Evolutionary conservation across 495 filamentous ascomycete species (phyloP).

Genomic region (Daldinia grandis): DNA sequence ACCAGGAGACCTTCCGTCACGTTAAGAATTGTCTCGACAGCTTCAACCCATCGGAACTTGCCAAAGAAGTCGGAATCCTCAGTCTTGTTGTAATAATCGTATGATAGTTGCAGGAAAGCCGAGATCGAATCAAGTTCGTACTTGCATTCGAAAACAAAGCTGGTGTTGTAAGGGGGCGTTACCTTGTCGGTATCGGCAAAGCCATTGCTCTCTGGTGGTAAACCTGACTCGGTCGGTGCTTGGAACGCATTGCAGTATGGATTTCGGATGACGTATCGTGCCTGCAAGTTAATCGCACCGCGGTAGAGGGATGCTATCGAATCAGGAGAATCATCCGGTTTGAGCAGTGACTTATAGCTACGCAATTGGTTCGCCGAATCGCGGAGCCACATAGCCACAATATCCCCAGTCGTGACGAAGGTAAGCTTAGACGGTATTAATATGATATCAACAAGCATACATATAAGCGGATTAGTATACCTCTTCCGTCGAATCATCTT

Average conservation of each 20-base stretch:
- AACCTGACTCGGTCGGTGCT: constrained; percentile 62
- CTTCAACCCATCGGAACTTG: constrained; percentile 61
- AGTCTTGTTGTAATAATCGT: constrained; percentile 67
- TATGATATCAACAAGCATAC: constrained; percentile 56
- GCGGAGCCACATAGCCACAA: constrained; percentile 76
- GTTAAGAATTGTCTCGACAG: constrained; percentile 59
- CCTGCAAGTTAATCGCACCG: constrained; percentile 72
- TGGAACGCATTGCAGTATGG: constrained; percentile 75
- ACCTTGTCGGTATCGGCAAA: constrained; percentile 41
- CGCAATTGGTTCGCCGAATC: constrained; percentile 74
- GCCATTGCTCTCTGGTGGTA: constrained; percentile 53
- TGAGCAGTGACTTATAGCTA: constrained; percentile 66
- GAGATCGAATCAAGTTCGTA: constrained; percentile 75
- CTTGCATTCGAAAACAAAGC: constrained; percentile 61
- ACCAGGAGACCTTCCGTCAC: constrained; percentile 61
- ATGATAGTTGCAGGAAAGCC: constrained; percentile 67
- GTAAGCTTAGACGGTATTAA: constrained; percentile 49
- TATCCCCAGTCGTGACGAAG: constrained; percentile 68
- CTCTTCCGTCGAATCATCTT: constrained; percentile 53
- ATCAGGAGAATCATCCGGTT: constrained; percentile 51
- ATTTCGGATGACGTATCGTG: constrained; percentile 64
- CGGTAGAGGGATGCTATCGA: constrained; percentile 67
- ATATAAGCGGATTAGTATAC: constrained; percentile 43
- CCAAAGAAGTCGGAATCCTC: constrained; percentile 66
- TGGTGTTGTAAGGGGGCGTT: constrained; percentile 35